A percentile compares a stretch with the other conserved stretches of the same genome.
phyloP scores from a whole-genome alignment of 805 yeast species.

The Lipomyces chichibuensis region DNA sequence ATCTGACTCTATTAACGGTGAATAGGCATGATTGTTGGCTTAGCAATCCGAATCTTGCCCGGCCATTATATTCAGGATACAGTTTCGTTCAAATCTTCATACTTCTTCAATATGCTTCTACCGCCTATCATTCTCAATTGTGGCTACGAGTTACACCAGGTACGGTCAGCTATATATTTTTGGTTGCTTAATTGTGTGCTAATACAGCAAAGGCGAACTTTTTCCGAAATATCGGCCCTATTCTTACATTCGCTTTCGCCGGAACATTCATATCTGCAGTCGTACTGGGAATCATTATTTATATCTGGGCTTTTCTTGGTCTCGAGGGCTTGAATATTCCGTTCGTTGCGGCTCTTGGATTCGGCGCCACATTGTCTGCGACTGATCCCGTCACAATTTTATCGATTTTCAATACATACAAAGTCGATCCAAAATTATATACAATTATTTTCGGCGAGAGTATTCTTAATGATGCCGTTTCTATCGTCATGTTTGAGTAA shows the following conservation, averaged over 20 bases:
- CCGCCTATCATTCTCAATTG: constrained; percentile 97
- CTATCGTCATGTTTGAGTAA: constrained; percentile 93
- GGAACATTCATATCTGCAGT: constrained; percentile 93
- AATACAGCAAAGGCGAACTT: constrained; percentile 66
- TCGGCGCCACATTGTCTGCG: constrained; percentile 96
- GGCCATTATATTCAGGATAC: constrained; percentile 98
- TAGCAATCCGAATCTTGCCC: constrained; percentile 85
- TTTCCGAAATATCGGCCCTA: constrained; percentile 88
- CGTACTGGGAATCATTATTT: constrained; percentile 83
- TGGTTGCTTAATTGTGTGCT: not conserved
- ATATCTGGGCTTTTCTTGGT: constrained; percentile 88
- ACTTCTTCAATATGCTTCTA: constrained; percentile 87
- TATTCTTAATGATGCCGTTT: constrained; percentile 92
- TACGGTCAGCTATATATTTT: not conserved
- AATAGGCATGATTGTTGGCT: constrained; percentile 64
- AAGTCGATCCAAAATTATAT: constrained; percentile 95
- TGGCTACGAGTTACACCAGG: constrained; percentile 90
- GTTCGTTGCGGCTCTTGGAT: constrained; percentile 93
- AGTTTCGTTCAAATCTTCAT: constrained; percentile 89
- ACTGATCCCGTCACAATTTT: constrained; percentile 98
- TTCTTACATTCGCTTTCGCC: constrained; percentile 91
- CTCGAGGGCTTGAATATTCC: constrained; percentile 85
- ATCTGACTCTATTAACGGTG: not conserved
- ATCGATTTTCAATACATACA: constrained; percentile 94
- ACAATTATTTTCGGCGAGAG: constrained; percentile 98